Evolutionary conservation across 2,329 filamentous ascomycete genomes (phyloP), one percentile per base, ranked within the genome.

Genomic region (Penicillium aurantiogriseum): DNA sequence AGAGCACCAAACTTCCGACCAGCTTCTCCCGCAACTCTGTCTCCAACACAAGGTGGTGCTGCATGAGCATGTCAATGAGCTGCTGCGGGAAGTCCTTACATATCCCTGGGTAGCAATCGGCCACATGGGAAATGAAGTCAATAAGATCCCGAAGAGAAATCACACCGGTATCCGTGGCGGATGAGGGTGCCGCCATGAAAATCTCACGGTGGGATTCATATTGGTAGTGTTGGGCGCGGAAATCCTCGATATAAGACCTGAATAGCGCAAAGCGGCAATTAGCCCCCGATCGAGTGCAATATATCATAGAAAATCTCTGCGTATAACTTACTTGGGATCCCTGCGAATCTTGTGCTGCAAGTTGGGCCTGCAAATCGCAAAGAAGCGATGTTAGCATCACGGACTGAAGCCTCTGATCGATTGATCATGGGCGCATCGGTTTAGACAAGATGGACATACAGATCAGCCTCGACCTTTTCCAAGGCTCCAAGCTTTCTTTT

Each of bases 401-500:
- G 43, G 47, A 54, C 59, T 23, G 40, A 66, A 60, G 56, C 54
- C 51, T 61, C 54, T 50, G 36, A 51, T 49, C 19, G 40, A 46
- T 51, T 35, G 47, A 29, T 19, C 17, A 27, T 42, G 48, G 57
- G 57, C 46, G 59, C 59, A 50, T 42, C 27, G 44, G 44, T 6
- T n/a, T 19, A n/a, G 39, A 39, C 3, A 48, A 47, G 45, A 21
- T 27, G 17, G n/a, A 65, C 85, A 62, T 74, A 89, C 83, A 95
- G 81, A 76, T 96, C 91, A 35, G 92, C 92, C 72, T 97, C 92
- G 67, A 96, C 87, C 83, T 97, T 97, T 79, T 97, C 92, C 76
- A 97, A 86, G 60, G 92, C 92, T 55, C 90, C 91, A 58, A 96
- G 84, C 79, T 94, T 95, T 75, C 92, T 85, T 79, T 96, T 96